These are phyloP conservation scores for Fusarium sp. DNA, from an alignment of 2,329 filamentous ascomycete genomes.

Conservation along the genomic window DNA sequence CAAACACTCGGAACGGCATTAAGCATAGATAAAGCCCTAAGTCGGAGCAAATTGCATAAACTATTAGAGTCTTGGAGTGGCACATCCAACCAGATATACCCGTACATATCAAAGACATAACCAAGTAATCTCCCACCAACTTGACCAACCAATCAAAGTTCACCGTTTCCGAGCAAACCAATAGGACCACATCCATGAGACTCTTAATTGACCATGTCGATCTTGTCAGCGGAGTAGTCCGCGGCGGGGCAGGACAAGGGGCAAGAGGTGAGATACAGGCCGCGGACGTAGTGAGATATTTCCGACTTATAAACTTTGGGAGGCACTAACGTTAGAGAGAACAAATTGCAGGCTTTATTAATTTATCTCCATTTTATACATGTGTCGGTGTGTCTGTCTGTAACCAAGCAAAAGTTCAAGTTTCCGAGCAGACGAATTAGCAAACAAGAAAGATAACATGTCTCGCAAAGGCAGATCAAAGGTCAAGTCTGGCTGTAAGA, in stretches of 20 bases:
- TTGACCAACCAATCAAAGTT: conserved; percentile 33
- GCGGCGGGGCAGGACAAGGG: conserved; percentile 16
- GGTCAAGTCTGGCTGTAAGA: conserved; percentile 41
- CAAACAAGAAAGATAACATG: not conserved
- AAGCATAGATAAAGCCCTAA: too few relatives aligned
- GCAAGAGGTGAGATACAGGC: conserved; percentile 4
- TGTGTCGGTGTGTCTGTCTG: not conserved
- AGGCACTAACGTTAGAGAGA: not conserved
- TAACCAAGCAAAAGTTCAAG: conserved; percentile 33
- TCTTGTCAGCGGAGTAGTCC: conserved; percentile 22
- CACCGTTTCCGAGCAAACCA: conserved; percentile 40
- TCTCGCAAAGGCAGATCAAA: conserved; percentile 34
- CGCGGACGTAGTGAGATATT: not conserved
- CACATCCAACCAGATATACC: not conserved
- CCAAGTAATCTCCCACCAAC: not conserved
- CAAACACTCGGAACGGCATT: too few relatives aligned
- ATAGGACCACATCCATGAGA: conserved; percentile 11
- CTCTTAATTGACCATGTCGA: not conserved
- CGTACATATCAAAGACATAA: not conserved
- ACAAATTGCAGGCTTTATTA: not conserved
- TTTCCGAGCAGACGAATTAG: conserved; percentile 44
- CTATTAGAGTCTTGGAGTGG: not conserved
- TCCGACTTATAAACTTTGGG: conserved; percentile 26
- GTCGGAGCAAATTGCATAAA: too few relatives aligned
- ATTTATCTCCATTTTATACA: not conserved